phyloP scores from a whole-genome alignment of 208 protist species.

The Trypanosoma lewisi region DNA sequence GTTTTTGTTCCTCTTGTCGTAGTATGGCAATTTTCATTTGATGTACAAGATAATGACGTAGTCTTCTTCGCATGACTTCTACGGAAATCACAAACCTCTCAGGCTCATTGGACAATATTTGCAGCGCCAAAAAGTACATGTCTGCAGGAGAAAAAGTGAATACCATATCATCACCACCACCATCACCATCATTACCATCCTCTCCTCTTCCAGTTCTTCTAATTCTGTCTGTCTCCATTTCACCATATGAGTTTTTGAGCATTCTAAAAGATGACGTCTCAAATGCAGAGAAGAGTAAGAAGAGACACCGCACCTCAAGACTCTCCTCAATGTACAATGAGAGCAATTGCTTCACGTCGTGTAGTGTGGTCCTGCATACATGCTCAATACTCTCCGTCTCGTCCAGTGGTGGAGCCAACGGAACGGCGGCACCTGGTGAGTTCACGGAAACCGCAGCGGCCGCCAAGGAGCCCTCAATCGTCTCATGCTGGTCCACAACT shows the following conservation, averaged over 20 bases:
- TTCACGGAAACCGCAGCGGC: neutral
- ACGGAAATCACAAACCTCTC: slow-evolving; percentile 36
- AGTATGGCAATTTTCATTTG: slow-evolving; percentile 3
- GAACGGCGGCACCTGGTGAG: neutral
- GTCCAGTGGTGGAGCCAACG: slow-evolving; percentile 6
- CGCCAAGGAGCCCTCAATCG: slow-evolving; percentile 2
- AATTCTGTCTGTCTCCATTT: neutral
- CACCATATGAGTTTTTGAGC: neutral
- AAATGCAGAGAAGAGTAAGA: slow-evolving; percentile 22
- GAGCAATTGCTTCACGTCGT: slow-evolving; percentile 16
- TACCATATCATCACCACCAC: neutral
- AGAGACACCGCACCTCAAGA: slow-evolving; percentile 28
- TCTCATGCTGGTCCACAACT: slow-evolving; percentile 6
- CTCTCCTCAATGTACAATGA: slow-evolving; percentile 9
- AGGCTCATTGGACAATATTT: slow-evolving; percentile 21
- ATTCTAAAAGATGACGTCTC: neutral
- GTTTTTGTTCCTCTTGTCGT: neutral
- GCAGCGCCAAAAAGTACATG: slow-evolving; percentile 33
- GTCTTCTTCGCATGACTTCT: slow-evolving; percentile 48
- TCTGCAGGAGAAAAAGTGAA: slow-evolving; percentile 37
- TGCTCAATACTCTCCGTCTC: slow-evolving; percentile 15
- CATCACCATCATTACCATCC: neutral
- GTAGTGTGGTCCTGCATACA: slow-evolving; percentile 5
- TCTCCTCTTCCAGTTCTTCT: too few species aligned
- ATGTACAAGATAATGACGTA: slow-evolving; percentile 21